Conservation (phyloP, 192 early-diverging fungal species). For the Podila epicladia region DNA sequence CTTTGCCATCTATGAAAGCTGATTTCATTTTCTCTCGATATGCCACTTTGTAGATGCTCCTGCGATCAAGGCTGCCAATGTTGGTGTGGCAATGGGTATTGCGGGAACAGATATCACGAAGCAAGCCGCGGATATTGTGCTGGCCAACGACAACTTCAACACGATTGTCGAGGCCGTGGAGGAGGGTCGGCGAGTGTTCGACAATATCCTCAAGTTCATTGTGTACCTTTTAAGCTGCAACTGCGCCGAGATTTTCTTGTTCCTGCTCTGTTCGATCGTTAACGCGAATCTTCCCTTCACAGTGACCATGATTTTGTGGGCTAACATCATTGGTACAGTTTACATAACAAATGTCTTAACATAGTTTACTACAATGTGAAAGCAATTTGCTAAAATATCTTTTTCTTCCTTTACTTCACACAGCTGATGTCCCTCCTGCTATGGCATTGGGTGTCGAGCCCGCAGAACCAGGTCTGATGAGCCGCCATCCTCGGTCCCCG, state of each 20-base stretch:
- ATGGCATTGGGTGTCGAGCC: slow-evolving; percentile 94
- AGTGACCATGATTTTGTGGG: slow-evolving; percentile 95
- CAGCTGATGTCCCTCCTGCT: slow-evolving; percentile 95
- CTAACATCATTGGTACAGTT: slow-evolving; percentile 86
- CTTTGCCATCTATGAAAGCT: not conserved
- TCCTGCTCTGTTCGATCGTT: slow-evolving; percentile 78
- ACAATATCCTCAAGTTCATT: slow-evolving; percentile 98
- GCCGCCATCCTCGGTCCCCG: slow-evolving; percentile 81
- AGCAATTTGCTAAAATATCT: not conserved
- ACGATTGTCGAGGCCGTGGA: slow-evolving; percentile 94
- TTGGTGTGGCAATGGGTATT: slow-evolving; percentile 98
- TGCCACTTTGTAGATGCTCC: slow-evolving; percentile 75
- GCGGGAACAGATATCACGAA: slow-evolving; percentile 98
- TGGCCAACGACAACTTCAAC: slow-evolving; percentile 95
- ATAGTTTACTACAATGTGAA: not conserved
- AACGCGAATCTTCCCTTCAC: slow-evolving; percentile 90
- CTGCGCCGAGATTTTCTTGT: slow-evolving; percentile 93
- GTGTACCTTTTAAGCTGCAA: slow-evolving; percentile 95
- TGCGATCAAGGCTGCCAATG: slow-evolving; percentile 94
- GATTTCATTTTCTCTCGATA: not conserved
- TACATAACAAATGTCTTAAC: not conserved
- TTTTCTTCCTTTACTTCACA: not conserved
- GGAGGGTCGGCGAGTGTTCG: slow-evolving; percentile 95
- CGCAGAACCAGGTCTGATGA: slow-evolving; percentile 87
- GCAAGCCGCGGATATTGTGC: slow-evolving; percentile 97